A percentile compares a stretch with the other conserved stretches of the same genome.
These are phyloP conservation scores for Euryodendron excelsum DNA, from an alignment of 148 eudicot genomes.

Conservation along the genomic window DNA sequence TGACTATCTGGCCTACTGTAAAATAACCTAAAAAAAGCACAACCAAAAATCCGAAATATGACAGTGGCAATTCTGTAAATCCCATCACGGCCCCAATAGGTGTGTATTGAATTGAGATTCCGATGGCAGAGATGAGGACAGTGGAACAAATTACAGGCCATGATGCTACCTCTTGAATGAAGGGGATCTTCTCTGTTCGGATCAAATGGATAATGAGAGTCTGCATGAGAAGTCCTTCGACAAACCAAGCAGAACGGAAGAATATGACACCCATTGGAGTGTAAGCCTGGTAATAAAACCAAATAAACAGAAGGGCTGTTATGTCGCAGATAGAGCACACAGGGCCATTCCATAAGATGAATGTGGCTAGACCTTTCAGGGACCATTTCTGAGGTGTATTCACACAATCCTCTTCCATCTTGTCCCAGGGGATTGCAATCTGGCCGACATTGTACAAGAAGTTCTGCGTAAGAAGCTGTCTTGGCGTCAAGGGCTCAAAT, in stretches of 20 bases:
- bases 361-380: conserved; percentile 32
- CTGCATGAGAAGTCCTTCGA: conserved; percentile 54
- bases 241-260: conserved; percentile 41
- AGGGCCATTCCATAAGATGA: conserved; percentile 47
- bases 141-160: conserved; percentile 51
- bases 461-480: conserved; percentile 47
- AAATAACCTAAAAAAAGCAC: conserved; percentile 44
- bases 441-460: conserved; percentile 47
- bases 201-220: conserved; percentile 49
- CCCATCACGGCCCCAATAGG: conserved; percentile 38
- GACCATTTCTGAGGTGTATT: conserved; percentile 45
- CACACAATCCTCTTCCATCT: conserved; percentile 47
- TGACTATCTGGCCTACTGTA: conserved; percentile 39
- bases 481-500: conserved; percentile 43
- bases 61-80: conserved; percentile 27
- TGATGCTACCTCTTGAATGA: conserved; percentile 51
- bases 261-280: conserved; percentile 3
- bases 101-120: conserved; percentile 28
- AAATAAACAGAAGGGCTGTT: conserved; percentile 33
- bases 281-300: conserved; percentile 32
- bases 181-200: conserved; percentile 46
- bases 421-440: conserved; percentile 52
- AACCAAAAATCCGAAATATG: conserved; percentile 42
- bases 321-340: conserved; percentile 43
- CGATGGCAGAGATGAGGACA: conserved; percentile 32